A percentile compares a stretch with the other conserved stretches of the same genome.
Evolutionary conservation across 805 yeast species (phyloP).

Genomic region (Saturnispora ahearnii): DNA sequence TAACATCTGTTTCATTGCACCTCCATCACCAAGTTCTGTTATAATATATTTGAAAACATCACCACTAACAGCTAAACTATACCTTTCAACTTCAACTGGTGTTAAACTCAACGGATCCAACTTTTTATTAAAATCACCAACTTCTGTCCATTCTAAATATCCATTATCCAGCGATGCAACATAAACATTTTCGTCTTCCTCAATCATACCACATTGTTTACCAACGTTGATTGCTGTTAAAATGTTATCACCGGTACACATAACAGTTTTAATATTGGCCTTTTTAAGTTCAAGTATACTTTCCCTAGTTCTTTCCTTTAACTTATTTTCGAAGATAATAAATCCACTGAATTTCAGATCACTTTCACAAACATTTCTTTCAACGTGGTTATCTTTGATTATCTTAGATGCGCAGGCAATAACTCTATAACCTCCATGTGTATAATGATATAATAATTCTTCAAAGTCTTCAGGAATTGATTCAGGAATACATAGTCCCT

Average conservation of each 20-base stretch:
- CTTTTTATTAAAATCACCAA: constrained; percentile 43
- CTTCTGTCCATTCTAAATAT: constrained; percentile 50
- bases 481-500: constrained; percentile 60
- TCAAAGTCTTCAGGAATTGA: constrained; percentile 70
- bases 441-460: constrained; percentile 68
- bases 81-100: constrained; percentile 37
- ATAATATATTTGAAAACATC: constrained; percentile 77
- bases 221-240: constrained; percentile 93
- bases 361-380: constrained; percentile 61
- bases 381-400: constrained; percentile 23
- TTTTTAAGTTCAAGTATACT: constrained; percentile 51
- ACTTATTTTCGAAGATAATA: constrained; percentile 84
- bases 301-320: constrained; percentile 57
- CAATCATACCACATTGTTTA: constrained; percentile 66
- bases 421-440: constrained; percentile 90
- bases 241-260: constrained; percentile 98
- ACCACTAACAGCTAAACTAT: constrained; percentile 82
- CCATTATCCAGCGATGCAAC: constrained; percentile 51
- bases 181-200: constrained; percentile 36
- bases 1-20: constrained; percentile 45
- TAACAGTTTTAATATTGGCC: constrained; percentile 74
- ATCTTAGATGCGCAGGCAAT: constrained; percentile 79
- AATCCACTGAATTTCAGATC: constrained; percentile 75
- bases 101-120: constrained; percentile 59
- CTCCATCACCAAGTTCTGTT: constrained; percentile 38